These are phyloP conservation scores for Corchorus olitorius DNA, from an alignment of 345 rosid species.

Conservation along the genomic window DNA sequence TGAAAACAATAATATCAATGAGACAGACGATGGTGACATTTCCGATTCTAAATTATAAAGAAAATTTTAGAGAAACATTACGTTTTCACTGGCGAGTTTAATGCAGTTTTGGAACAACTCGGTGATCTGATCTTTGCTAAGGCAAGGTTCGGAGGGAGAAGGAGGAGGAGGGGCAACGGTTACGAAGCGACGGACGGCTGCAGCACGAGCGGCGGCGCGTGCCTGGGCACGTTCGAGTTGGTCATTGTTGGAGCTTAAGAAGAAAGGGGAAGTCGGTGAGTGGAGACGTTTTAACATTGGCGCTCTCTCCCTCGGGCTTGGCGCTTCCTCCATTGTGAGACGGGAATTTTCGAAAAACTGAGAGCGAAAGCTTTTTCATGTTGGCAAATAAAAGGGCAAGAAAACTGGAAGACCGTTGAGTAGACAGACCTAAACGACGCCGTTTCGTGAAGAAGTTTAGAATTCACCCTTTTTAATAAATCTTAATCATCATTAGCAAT, in stretches of 20 bases:
- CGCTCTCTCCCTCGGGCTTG: conserved; percentile 1
- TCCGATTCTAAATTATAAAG: neutral
- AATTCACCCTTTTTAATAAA: too few species aligned
- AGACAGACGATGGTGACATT: neutral
- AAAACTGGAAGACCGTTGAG: neutral
- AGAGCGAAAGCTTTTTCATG: neutral
- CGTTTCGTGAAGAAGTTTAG: too few species aligned
- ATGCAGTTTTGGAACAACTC: conserved; percentile 43
- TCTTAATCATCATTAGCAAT: too few species aligned
- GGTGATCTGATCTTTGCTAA: conserved; percentile 38
- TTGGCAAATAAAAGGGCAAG: neutral
- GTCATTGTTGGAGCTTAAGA: conserved; percentile 38
- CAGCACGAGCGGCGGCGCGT: conserved; percentile 37
- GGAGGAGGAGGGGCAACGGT: neutral
- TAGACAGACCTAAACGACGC: neutral
- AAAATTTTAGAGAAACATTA: conserved; percentile 12
- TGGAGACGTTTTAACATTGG: conserved; percentile 23
- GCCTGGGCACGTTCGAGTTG: conserved; percentile 40
- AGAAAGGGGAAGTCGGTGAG: conserved; percentile 31
- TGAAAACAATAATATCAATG: neutral
- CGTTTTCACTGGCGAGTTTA: conserved; percentile 51
- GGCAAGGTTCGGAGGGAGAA: conserved; percentile 30
- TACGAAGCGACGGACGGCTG: conserved; percentile 29
- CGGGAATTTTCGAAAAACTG: neutral
- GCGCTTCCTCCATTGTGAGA: conserved; percentile 15